These are phyloP conservation scores for Sugiyamaella japonica DNA, from an alignment of 1,139 yeast genomes.

Conservation along the genomic window DNA sequence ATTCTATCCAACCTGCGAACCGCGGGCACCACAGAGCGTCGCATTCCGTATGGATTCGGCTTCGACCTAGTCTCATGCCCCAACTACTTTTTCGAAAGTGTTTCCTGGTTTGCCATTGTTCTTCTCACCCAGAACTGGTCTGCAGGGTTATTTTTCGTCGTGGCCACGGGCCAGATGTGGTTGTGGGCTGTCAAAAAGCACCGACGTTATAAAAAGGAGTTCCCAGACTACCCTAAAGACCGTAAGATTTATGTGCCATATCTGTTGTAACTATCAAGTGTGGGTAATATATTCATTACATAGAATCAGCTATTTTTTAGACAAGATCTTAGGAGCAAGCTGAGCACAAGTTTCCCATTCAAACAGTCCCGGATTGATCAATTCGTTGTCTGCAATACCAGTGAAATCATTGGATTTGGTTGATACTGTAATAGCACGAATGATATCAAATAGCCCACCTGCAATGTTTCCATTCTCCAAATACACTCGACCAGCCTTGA, in stretches of 20 bases:
- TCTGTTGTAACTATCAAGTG: constrained; percentile 38
- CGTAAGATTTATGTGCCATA: constrained; percentile 69
- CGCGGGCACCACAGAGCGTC: constrained; percentile 47
- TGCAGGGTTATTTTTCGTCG: constrained; percentile 64
- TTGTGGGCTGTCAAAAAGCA: constrained; percentile 78
- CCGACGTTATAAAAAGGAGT: constrained; percentile 62
- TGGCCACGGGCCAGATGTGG: constrained; percentile 77
- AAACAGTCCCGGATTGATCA: constrained; percentile 58
- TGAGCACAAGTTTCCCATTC: constrained; percentile 46
- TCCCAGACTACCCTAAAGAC: constrained; percentile 73
- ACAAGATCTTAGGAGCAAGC: constrained; percentile 18
- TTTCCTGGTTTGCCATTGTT: constrained; percentile 71
- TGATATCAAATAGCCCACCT: constrained; percentile 22
- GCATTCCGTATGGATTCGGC: constrained; percentile 55
- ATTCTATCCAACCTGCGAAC: constrained; percentile 58
- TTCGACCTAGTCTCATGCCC: constrained; percentile 56
- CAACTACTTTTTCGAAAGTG: constrained; percentile 84
- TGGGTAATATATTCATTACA: background rate
- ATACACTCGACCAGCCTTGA: constrained; percentile 39
- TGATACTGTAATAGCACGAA: constrained; percentile 44
- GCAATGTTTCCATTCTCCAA: constrained; percentile 19
- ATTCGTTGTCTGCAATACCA: constrained; percentile 47
- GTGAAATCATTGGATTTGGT: constrained; percentile 41
- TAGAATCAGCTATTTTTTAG: constrained; percentile 1
- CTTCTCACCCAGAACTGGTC: constrained; percentile 76